These are phyloP conservation scores for Backusella parvicylindrica DNA, from an alignment of 192 early-diverging fungal genomes.

Conservation along the genomic window DNA sequence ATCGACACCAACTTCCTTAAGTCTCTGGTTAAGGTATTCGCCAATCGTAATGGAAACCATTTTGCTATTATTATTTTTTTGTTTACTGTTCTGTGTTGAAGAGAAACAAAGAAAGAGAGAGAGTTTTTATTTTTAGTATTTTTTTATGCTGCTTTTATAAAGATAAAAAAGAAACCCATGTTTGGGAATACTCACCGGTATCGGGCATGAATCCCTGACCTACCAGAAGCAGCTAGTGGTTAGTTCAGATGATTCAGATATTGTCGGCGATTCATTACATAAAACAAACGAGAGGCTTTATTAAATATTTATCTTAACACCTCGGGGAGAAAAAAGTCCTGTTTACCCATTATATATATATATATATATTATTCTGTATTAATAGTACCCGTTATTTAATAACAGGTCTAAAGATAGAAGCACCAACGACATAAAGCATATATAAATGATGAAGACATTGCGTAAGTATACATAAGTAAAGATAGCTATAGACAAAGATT, in stretches of 20 bases:
- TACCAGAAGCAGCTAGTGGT: not conserved
- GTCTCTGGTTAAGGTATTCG: conserved; percentile 33
- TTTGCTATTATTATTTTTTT: not conserved
- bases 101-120: not conserved
- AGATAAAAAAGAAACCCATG: not conserved
- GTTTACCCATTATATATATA: not conserved
- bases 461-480: not conserved
- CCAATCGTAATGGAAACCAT: conserved; percentile 27
- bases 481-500: not conserved
- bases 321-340: not conserved
- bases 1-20: conserved; percentile 41
- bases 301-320: not conserved
- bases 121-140: not conserved
- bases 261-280: not conserved
- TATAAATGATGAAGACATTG: not conserved
- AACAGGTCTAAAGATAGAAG: not conserved
- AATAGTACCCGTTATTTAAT: not conserved
- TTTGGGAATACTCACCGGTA: not conserved
- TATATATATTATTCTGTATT: not conserved
- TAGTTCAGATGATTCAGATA: not conserved
- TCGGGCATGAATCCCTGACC: not conserved
- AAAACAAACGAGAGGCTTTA: not conserved
- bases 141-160: not conserved
- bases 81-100: not conserved
- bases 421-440: not conserved